Evolutionary conservation across 177 flowering plant genomes (phyloP).

Genomic region (Vitis hybrid): DNA sequence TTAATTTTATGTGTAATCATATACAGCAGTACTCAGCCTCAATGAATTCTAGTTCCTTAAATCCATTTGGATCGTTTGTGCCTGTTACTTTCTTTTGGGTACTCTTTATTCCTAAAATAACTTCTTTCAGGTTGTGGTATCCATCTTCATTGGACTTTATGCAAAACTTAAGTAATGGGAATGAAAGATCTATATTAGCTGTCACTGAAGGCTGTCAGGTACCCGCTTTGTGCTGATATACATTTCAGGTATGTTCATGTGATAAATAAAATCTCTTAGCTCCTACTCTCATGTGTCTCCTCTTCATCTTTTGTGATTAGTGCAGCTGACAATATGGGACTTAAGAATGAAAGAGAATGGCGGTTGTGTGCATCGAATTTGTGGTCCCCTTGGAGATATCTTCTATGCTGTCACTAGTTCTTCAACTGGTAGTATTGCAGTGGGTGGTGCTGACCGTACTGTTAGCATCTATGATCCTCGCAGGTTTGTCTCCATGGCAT

Average conservation of each 20-base stretch:
- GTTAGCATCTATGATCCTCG: slow-evolving; percentile 85
- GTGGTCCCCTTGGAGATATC: slow-evolving; percentile 64
- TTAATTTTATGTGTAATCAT: no score
- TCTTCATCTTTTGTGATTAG: slow-evolving; percentile 8
- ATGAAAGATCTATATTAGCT: slow-evolving; percentile 51
- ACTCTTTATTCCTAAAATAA: no score
- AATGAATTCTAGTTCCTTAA: no score
- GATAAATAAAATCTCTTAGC: background rate
- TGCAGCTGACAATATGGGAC: slow-evolving; percentile 78
- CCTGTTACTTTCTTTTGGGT: no score
- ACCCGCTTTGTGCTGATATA: background rate
- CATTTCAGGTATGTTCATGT: background rate
- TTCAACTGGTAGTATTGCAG: slow-evolving; percentile 64
- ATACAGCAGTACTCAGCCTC: no score
- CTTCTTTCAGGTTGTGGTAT: slow-evolving; percentile 58
- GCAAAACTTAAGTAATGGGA: slow-evolving; percentile 32
- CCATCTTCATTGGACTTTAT: slow-evolving; percentile 66
- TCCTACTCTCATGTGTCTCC: background rate
- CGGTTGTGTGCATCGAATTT: slow-evolving; percentile 67
- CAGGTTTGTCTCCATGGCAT: slow-evolving; percentile 40
- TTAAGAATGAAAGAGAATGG: slow-evolving; percentile 74
- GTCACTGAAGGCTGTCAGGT: slow-evolving; percentile 84
- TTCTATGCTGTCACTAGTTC: slow-evolving; percentile 65
- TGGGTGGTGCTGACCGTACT: slow-evolving; percentile 84
- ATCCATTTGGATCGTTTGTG: no score